Conservation (phyloP, 768 basidiomycete genomes). For the Pleurotus ostreatus region DNA sequence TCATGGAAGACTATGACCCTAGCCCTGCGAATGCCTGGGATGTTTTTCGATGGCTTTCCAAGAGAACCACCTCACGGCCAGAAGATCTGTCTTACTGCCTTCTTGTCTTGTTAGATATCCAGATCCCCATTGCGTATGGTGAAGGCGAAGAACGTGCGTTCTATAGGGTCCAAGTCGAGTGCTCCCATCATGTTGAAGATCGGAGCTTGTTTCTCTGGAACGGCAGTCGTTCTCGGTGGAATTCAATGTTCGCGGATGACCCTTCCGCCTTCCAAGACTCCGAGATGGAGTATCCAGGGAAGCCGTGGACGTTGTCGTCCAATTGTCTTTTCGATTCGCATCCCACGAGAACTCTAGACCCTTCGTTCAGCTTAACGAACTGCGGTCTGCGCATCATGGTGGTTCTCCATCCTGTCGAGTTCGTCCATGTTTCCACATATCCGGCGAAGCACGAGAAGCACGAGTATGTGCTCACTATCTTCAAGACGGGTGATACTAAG, state of each 20-base stretch:
- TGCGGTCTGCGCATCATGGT: background rate
- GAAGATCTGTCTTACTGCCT: conserved; percentile 4
- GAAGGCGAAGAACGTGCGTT: background rate
- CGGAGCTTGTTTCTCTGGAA: background rate
- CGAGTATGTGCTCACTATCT: background rate
- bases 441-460: background rate
- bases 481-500: background rate
- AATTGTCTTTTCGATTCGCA: no score
- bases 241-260: background rate
- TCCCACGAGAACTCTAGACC: background rate
- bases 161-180: background rate
- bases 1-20: no score
- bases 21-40: no score
- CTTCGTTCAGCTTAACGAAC: background rate
- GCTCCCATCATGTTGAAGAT: background rate
- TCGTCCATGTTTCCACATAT: background rate
- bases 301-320: background rate
- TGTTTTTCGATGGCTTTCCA: background rate
- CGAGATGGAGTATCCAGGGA: background rate
- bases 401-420: background rate
- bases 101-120: background rate
- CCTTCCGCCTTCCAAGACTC: conserved; percentile 25
- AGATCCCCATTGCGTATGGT: background rate
- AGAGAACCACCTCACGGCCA: background rate
- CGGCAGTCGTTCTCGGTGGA: background rate